These are phyloP conservation scores for Populus tomentosa DNA, from an alignment of 441 rosid species.

Conservation along the genomic window DNA sequence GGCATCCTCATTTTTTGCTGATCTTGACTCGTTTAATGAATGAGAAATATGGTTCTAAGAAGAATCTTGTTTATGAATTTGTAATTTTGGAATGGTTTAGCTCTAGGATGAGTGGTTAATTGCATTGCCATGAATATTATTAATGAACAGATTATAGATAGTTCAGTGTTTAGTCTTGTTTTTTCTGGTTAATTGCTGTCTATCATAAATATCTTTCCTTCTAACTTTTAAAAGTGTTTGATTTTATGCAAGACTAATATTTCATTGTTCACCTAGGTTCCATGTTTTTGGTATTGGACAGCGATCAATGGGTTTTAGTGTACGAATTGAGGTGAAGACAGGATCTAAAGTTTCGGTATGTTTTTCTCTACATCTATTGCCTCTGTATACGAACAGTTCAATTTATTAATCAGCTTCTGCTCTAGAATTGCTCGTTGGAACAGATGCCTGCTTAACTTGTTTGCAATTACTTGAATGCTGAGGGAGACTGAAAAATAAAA, in stretches of 20 bases:
- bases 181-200: neutral
- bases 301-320: conserved; percentile 70
- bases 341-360: conserved; percentile 78
- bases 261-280: conserved; percentile 49
- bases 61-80: neutral
- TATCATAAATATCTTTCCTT: neutral
- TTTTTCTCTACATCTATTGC: neutral
- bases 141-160: neutral
- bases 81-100: conserved; percentile 2
- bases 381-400: neutral
- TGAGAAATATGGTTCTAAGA: neutral
- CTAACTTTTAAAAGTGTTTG: neutral
- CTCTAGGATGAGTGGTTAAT: neutral
- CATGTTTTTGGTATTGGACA: conserved; percentile 90
- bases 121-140: neutral
- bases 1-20: neutral
- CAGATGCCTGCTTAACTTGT: neutral
- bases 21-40: neutral
- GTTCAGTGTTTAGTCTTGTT: neutral
- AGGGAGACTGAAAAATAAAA: neutral
- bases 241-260: conserved; percentile 11
- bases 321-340: conserved; percentile 72
- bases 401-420: neutral
- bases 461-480: neutral
- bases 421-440: neutral